Percentiles rank a stretch among this genome's conserved stretches.
These are phyloP conservation scores for Phytopythium litorale DNA, from an alignment of 352 stramenopile species.

Conservation along the genomic window DNA sequence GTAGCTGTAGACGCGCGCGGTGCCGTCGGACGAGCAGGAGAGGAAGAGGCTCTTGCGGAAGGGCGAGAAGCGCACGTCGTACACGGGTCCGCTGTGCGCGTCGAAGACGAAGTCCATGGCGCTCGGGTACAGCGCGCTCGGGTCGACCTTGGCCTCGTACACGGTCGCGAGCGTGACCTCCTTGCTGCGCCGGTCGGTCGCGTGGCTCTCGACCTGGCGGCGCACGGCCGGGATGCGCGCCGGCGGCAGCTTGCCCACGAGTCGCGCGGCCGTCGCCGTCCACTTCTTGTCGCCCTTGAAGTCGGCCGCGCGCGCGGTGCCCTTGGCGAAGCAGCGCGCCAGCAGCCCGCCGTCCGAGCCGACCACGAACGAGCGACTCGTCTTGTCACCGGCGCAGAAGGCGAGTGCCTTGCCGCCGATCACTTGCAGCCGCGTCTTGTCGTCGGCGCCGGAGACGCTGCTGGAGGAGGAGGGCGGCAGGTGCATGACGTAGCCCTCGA, in stretches of 20 bases:
- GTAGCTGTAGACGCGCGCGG: conserved; percentile 68
- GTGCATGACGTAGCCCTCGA: conserved; percentile 85
- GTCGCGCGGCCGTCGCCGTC: conserved; percentile 54
- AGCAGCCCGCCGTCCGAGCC: conserved; percentile 72
- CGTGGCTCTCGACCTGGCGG: conserved; percentile 65
- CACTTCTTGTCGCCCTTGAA: conserved; percentile 82
- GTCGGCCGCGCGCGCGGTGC: conserved; percentile 42
- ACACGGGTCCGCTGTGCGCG: conserved; percentile 67
- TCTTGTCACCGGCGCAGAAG: conserved; percentile 64
- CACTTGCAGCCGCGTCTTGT: conserved; percentile 14
- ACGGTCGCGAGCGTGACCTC: conserved; percentile 68
- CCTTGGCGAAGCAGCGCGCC: conserved; percentile 60
- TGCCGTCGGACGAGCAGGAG: conserved; percentile 75
- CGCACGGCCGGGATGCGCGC: conserved; percentile 41
- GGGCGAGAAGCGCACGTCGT: conserved; percentile 75
- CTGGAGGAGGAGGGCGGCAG: conserved; percentile 14
- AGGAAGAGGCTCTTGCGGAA: conserved; percentile 84
- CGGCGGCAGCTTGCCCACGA: conserved; percentile 54
- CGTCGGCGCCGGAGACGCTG: conserved; percentile 1
- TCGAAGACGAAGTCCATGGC: conserved; percentile 80
- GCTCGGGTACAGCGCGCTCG: conserved; percentile 48
- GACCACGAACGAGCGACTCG: conserved; percentile 69
- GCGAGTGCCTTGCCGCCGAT: conserved; percentile 62
- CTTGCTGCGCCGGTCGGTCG: conserved; percentile 53
- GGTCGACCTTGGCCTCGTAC: conserved; percentile 72